Base-by-base conservation (phyloP, 495 filamentous ascomycete genomes). In the Podospora pseudocomata region DNA sequence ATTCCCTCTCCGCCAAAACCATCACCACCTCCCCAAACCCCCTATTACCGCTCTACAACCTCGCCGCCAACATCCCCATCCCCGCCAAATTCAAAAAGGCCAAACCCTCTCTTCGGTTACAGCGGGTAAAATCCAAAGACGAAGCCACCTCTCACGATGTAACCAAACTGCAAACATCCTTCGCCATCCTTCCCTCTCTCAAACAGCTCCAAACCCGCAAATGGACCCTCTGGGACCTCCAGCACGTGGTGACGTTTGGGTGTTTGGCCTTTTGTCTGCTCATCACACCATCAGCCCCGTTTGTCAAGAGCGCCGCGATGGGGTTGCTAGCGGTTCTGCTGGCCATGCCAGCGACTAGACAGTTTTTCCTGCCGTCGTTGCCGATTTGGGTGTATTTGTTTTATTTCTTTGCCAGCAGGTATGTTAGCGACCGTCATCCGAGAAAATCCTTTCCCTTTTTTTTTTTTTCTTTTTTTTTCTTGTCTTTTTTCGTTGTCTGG, bases 321-420 rank as follows among this genome's bases (percentile, higher is more conserved):
- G 84, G 90, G 0, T 79, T 88, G n/a, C 79, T 93, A 55, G 83
- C 90, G 34, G 73, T 85, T 65, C 85, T 91, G n/a, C 86, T 97
- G 15, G 79, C 93, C 26, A 81, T 97, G 73, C 94, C 94, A n/a
- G 83, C 92, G 66, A 96, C 94, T 4, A 84, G 91, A 60, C 94
- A 98, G 75, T 96, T 97, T 78, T 93, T 96, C 71, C 81, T 97
- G 16, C 94, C 94, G 18, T 92, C 92, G 65, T 81, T 96, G 63
- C 90, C 93, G 1, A 90, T 96, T 76, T 88, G 88, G 72, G 88
- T 86, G 7, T 98, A 92, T 87, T 81, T 97, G 19, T 77, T 97
- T 23, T 90, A 96, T 69, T 97, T 96, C 80, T 96, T 93, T 73
- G 84, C 90, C 53, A 95, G 91, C 86, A 89, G 92, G 91, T 96